phyloP scores from a whole-genome alignment of 208 protist species.

The Borovskyia barvae region DNA sequence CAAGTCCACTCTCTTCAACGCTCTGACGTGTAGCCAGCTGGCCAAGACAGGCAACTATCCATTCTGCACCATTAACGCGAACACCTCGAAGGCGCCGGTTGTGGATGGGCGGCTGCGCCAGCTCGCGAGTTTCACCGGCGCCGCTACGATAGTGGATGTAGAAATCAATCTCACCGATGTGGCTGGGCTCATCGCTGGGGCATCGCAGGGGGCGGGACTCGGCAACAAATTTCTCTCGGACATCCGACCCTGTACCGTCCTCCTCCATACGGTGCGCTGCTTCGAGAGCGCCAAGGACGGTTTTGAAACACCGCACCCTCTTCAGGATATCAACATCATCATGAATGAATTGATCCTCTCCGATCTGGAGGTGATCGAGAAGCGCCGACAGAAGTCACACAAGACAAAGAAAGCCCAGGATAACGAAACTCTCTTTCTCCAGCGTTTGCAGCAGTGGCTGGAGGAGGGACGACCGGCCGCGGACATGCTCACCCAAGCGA shows the following conservation, averaged over 20 bases:
- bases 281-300: slow-evolving; percentile 83
- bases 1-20: slow-evolving; percentile 94
- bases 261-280: slow-evolving; percentile 89
- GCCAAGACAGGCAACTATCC: slow-evolving; percentile 93
- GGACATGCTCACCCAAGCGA: slow-evolving; percentile 17
- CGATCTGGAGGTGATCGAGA: slow-evolving; percentile 81
- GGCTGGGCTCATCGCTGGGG: slow-evolving; percentile 87
- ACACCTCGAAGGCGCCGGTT: slow-evolving; percentile 74
- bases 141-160: slow-evolving; percentile 67
- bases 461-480: slow-evolving; percentile 54
- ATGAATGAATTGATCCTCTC: slow-evolving; percentile 78
- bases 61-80: slow-evolving; percentile 94
- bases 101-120: slow-evolving; percentile 68
- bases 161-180: slow-evolving; percentile 88
- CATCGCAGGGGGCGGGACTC: slow-evolving; percentile 79
- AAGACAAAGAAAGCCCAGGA: slow-evolving; percentile 47
- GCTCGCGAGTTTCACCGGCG: slow-evolving; percentile 67
- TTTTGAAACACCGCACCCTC: slow-evolving; percentile 72
- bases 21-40: slow-evolving; percentile 82
- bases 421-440: slow-evolving; percentile 36
- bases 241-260: slow-evolving; percentile 75
- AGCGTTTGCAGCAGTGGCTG: slow-evolving; percentile 48
- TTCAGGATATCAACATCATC: slow-evolving; percentile 80
- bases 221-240: slow-evolving; percentile 89
- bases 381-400: slow-evolving; percentile 36